A percentile compares a stretch with the other conserved stretches of the same genome.
phyloP scores from a whole-genome alignment of 148 eudicot genomes.

The Pouteria glomerata region DNA sequence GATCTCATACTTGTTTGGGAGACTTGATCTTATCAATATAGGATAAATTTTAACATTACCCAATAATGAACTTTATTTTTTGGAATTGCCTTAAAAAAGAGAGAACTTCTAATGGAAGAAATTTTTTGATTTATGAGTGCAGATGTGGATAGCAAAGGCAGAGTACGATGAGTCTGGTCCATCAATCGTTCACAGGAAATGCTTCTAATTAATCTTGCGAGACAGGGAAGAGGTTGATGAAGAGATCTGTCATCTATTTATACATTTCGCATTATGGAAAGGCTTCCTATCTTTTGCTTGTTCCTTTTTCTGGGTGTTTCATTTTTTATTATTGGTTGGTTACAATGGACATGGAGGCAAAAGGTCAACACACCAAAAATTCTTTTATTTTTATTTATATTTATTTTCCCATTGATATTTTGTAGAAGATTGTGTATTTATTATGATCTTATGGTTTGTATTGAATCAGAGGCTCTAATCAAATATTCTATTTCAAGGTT shows the following conservation, averaged over 20 bases:
- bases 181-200: constrained; percentile 5
- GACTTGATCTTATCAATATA: too few species aligned
- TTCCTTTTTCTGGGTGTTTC: background rate
- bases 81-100: too few species aligned
- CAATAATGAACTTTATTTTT: background rate
- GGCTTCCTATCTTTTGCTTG: background rate
- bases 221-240: constrained; percentile 3
- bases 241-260: background rate
- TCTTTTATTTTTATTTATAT: background rate
- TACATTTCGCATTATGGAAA: background rate
- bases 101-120: background rate
- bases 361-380: background rate
- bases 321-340: background rate
- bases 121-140: background rate
- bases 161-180: too few species aligned
- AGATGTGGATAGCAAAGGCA: background rate
- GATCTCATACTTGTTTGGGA: too few species aligned
- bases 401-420: constrained; percentile 4
- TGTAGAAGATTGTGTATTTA: constrained; percentile 4
- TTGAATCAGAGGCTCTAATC: background rate
- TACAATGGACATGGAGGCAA: background rate
- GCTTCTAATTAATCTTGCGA: constrained; percentile 26
- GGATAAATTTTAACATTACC: too few species aligned
- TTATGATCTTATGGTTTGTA: background rate
- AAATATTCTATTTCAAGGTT: background rate